Evolutionary conservation across 805 yeast genomes (phyloP), one percentile per base, ranked within the genome.

Genomic region (Candida easanensis): DNA sequence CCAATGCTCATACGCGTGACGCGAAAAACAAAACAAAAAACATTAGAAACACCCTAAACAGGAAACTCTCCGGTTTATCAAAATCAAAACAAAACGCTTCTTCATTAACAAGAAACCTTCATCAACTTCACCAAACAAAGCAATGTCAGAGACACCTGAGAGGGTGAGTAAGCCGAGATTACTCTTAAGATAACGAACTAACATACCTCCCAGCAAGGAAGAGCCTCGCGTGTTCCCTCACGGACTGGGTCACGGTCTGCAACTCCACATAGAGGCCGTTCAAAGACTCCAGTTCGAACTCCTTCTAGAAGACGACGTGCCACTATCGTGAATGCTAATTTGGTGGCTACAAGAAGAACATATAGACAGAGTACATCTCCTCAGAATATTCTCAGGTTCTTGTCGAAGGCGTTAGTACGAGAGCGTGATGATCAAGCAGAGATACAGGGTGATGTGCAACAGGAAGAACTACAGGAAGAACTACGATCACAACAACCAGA

Each of bases 281-380:
- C 55, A 4, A 46, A 50, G 36, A 53, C 59, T 1, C 59, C 59
- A 10, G 50, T 52, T 21, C 40, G 58, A 9, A 57, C 61, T 1
- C 60, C 56, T 15, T 44, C 55, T 7, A 51, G 57, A 25, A 36
- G 61, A 40, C 42, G 60, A 22, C 39, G 60, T 34, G 51, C 58
- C 7, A 48, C 55, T 1, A 46, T 57, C 4, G 49, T 53, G 8
- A 46, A 52, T 17, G 57, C 60, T 1, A 50, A 48, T 15, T 22
- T 54, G 14, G 35, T 57, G 3, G 47, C 58, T 0, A 56, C 61
- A 5, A 45, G 58, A 33, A 36, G 61, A 17, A 43, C 34, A 7
- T 47, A 47, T 5, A 36, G 57, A 23, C 36, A 36, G 14, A 50
- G 53, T 17, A 41, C 45, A 5, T 52, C 57, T 1, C 61, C 61